A percentile compares a stretch with the other conserved stretches of the same genome.
These are phyloP conservation scores for Ascomycota sp. DNA, from an alignment of 2,329 filamentous ascomycete species.

Conservation along the genomic window DNA sequence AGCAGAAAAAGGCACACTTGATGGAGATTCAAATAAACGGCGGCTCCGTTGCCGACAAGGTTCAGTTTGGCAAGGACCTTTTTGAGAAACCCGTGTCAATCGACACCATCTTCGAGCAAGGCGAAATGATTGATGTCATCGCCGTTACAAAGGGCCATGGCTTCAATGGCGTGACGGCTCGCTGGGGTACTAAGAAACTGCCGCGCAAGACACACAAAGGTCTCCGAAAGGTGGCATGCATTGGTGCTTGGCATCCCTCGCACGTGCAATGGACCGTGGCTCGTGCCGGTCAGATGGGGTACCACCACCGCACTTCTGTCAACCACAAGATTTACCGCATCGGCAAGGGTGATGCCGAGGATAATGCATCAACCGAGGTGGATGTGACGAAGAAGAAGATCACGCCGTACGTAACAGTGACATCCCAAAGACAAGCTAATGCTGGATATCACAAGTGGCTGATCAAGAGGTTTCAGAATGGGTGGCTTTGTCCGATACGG, in stretches of 20 bases:
- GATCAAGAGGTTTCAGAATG: conserved; percentile 38
- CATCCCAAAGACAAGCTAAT: too few species aligned
- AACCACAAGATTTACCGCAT: conserved; percentile 99
- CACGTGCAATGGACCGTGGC: conserved; percentile 99
- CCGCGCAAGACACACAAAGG: conserved; percentile 99
- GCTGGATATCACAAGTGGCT: too few species aligned
- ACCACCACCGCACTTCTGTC: conserved; percentile 99
- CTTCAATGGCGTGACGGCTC: conserved; percentile 87
- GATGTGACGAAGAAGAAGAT: conserved; percentile 99
- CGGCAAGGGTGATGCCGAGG: conserved; percentile 76
- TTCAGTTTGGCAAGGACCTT: conserved; percentile 80
- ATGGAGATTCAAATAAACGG: conserved; percentile 99
- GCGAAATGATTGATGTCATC: conserved; percentile 98
- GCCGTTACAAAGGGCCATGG: conserved; percentile 99
- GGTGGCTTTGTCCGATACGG: conserved; percentile 99
- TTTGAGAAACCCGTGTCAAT: conserved; percentile 98
- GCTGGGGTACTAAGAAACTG: conserved; percentile 99
- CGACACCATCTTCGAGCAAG: conserved; percentile 91
- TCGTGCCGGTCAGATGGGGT: conserved; percentile 98
- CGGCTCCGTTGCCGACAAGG: conserved; percentile 88
- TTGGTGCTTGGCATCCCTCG: conserved; percentile 98
- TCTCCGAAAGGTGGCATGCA: conserved; percentile 99
- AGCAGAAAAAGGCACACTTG: conserved; percentile 99
- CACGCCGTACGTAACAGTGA: conserved; percentile 63
- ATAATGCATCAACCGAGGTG: conserved; percentile 84